Conservation (phyloP, 495 filamentous ascomycete genomes). For the Talaromyces adpressus region DNA sequence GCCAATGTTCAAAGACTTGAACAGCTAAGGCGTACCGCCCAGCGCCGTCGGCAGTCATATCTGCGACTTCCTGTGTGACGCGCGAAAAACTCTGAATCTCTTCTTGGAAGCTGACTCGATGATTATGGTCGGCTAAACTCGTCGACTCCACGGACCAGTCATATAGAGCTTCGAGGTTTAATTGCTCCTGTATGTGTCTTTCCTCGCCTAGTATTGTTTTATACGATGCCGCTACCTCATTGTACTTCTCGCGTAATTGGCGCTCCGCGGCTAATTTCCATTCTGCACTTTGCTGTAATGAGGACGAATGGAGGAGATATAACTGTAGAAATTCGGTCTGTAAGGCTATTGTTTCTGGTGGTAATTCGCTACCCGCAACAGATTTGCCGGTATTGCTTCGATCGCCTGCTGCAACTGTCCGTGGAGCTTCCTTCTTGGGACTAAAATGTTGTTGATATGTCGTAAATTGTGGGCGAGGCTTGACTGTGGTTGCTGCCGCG, state of each 20-base stretch:
- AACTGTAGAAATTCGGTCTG: slow-evolving; percentile 71
- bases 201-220: slow-evolving; percentile 26
- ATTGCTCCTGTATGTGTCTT: slow-evolving; percentile 27
- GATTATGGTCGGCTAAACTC: slow-evolving; percentile 23
- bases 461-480: slow-evolving; percentile 49
- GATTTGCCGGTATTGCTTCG: not conserved
- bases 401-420: slow-evolving; percentile 30
- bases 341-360: slow-evolving; percentile 52
- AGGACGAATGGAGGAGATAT: slow-evolving; percentile 54
- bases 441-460: slow-evolving; percentile 65
- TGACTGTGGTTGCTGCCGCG: slow-evolving; percentile 12
- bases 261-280: slow-evolving; percentile 30
- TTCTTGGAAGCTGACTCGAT: slow-evolving; percentile 25
- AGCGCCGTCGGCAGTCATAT: slow-evolving; percentile 17
- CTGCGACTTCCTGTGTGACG: slow-evolving; percentile 35
- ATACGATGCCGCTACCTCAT: slow-evolving; percentile 29
- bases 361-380: slow-evolving; percentile 15
- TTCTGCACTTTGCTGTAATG: slow-evolving; percentile 22
- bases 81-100: slow-evolving; percentile 39
- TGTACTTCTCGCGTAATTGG: slow-evolving; percentile 31
- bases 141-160: slow-evolving; percentile 25
- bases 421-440: slow-evolving; percentile 56
- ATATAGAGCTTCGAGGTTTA: slow-evolving; percentile 33
- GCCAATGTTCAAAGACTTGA: slow-evolving; percentile 38
- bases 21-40: slow-evolving; percentile 30